Evolutionary conservation across 2,329 filamentous ascomycete species (phyloP).

Genomic region (Amauroascus niger): DNA sequence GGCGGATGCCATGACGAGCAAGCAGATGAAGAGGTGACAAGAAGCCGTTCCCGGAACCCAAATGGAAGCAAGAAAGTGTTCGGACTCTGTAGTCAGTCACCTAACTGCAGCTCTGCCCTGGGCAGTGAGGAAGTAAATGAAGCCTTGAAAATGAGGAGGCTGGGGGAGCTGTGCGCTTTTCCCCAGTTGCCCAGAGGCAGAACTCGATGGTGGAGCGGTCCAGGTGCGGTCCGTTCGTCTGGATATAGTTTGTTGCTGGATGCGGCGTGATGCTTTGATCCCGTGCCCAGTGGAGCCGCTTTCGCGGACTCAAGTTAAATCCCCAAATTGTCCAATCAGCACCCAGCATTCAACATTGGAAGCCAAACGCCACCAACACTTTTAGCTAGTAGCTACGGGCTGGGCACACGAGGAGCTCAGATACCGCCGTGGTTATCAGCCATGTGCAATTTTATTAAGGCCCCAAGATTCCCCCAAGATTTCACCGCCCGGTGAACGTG

Average conservation of each 20-base stretch:
- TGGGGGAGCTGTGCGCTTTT: not conserved
- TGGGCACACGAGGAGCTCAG: too few species aligned
- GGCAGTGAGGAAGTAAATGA: not conserved
- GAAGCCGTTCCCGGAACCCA: not conserved
- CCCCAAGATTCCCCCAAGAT: too few species aligned
- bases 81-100: not conserved
- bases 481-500: too few species aligned
- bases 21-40: not conserved
- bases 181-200: not conserved
- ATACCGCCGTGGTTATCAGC: too few species aligned
- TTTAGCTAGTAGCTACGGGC: too few species aligned
- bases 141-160: not conserved
- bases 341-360: not conserved
- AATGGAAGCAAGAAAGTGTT: not conserved
- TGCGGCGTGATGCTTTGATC: conserved; percentile 1
- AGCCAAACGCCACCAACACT: not conserved
- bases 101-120: not conserved
- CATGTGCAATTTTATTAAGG: too few species aligned
- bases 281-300: not conserved
- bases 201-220: not conserved
- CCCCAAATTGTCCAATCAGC: not conserved
- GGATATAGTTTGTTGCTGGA: not conserved
- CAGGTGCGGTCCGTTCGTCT: not conserved
- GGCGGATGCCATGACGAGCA: conserved; percentile 11
- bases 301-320: not conserved